Evolutionary conservation across 805 yeast genomes (phyloP).

Genomic region (Pichia thaimueangensis): DNA sequence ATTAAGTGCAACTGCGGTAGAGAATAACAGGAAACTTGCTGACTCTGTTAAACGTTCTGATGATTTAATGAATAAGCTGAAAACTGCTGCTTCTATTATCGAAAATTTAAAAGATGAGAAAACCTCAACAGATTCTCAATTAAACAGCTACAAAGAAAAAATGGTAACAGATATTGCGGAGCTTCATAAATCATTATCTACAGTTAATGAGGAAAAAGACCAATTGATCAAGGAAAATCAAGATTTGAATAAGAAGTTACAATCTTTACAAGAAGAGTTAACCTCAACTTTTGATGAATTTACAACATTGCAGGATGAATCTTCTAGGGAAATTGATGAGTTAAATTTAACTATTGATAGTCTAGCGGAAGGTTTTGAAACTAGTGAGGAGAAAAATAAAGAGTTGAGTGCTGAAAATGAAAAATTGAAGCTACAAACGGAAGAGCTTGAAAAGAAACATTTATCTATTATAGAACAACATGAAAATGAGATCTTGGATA

Average conservation of each 20-base stretch:
- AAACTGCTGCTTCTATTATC: conserved; percentile 24
- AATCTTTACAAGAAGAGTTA: conserved; percentile 17
- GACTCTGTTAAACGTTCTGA: conserved; percentile 19
- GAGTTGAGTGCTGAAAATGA: conserved; percentile 7
- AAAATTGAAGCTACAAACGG: conserved; percentile 7
- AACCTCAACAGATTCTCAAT: conserved; percentile 15
- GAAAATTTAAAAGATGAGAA: conserved; percentile 24
- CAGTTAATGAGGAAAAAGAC: conserved; percentile 15
- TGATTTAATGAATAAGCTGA: conserved; percentile 18
- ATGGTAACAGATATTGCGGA: not conserved
- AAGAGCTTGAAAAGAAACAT: conserved; percentile 1
- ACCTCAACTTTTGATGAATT: conserved; percentile 19
- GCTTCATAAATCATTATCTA: not conserved
- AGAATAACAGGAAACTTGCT: conserved; percentile 21
- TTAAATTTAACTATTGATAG: conserved; percentile 32
- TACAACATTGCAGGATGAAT: conserved; percentile 18
- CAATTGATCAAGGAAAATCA: conserved; percentile 17
- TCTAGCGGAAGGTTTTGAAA: conserved; percentile 18
- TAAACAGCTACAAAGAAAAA: conserved; percentile 9
- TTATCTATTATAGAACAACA: not conserved
- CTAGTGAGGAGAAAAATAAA: conserved; percentile 9
- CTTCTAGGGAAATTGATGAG: conserved; percentile 17
- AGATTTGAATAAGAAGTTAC: conserved; percentile 10
- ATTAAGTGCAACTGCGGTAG: conserved; percentile 20
- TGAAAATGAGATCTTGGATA: conserved; percentile 2